Base-by-base conservation (phyloP, 2,329 filamentous ascomycete genomes). In the Thelonectria olida region DNA sequence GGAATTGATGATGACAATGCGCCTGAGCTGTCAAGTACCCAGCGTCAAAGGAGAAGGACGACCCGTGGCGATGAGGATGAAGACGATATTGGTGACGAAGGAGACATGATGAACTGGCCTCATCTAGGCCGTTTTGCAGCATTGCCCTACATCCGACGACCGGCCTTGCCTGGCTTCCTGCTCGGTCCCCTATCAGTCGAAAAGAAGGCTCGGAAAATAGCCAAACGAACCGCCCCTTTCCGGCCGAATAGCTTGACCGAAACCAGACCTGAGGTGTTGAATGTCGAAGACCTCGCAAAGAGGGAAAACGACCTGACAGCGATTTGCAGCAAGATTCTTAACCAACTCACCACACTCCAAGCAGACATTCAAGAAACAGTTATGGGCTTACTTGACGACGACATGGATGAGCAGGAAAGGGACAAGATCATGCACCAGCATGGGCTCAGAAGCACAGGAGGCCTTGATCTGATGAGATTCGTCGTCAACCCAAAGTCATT, bases 401-500 rank as follows among this genome's bases (percentile, higher is more conserved):
- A 84, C 9, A 80, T 79, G 66, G 78, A 80, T 1, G 81, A 84
- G 0, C 76, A 80, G 0, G 79, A 85, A 61, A 77, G 74, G 47
- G 74, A 76, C 7, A 80, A 76, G 9, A 79, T 92, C 7, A 89
- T 93, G 83, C 84, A 87, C 36, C 82, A 86, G 55, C 79, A 91
- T 69, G 86, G 89, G 2, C 80, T 97, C 13, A 85, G 88, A 12
- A 82, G 84, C 17, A 88, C 88, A 2, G 89, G 89, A 1, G 92
- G 92, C 15, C 86, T 97, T 4, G 88, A 92, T 50, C 79, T 97
- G 12, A 90, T 97, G 75, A 88, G 91, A 53, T 98, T 97, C 68
- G 92, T 93, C 39, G 86, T 98, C 65, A 97, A 99, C 69, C 96
- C 96, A 1, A 81, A 81, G 38, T 97, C 93, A 1, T 99, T 98